Conservation (phyloP, 1,139 yeast species). For the Blastobotrys apis region DNA sequence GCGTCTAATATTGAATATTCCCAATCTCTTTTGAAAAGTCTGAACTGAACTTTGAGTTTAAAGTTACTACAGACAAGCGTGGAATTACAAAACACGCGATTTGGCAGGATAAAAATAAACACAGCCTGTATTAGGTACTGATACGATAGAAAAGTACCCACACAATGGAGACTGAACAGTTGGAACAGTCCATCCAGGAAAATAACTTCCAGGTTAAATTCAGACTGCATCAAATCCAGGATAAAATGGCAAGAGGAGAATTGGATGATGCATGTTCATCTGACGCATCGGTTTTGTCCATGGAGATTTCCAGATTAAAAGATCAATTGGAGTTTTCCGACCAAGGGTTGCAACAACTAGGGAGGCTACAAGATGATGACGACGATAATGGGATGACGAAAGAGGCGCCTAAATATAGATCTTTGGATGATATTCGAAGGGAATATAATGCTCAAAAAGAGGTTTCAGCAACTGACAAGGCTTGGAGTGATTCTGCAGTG, state of each 20-base stretch:
- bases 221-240: constrained; percentile 20
- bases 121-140: too few relatives aligned
- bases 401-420: background rate
- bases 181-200: constrained; percentile 12
- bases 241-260: constrained; percentile 12
- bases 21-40: too few relatives aligned
- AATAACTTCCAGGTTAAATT: constrained; percentile 23
- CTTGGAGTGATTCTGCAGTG: too few relatives aligned
- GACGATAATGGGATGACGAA: background rate
- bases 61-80: too few relatives aligned
- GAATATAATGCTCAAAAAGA: constrained; percentile 1
- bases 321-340: constrained; percentile 15
- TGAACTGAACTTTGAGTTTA: too few relatives aligned
- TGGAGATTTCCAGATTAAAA: constrained; percentile 8
- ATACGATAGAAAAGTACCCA: too few relatives aligned
- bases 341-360: constrained; percentile 5
- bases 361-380: background rate
- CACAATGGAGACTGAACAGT: too few relatives aligned
- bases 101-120: too few relatives aligned
- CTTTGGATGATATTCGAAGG: constrained; percentile 2
- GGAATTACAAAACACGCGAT: too few relatives aligned
- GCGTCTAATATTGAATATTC: too few relatives aligned
- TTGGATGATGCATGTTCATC: constrained; percentile 1
- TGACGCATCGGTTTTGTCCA: constrained; percentile 3
- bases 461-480: too few relatives aligned